Evolutionary conservation across 2,329 filamentous ascomycete species (phyloP), one percentile per base, ranked within the genome.

Genomic region (Talaromyces sp.): DNA sequence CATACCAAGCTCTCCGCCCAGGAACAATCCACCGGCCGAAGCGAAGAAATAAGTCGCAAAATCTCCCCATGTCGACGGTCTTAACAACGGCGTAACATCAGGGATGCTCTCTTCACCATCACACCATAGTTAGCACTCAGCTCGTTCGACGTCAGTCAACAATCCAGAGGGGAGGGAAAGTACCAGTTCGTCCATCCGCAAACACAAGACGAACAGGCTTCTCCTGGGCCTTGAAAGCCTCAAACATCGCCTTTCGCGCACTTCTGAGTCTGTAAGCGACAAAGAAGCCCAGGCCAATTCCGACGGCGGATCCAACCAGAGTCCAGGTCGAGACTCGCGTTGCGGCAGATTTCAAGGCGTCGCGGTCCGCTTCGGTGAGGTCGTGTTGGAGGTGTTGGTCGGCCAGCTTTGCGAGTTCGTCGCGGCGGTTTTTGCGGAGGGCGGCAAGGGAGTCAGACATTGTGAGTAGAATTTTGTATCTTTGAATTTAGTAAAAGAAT

Each of bases 31-130:
- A 14, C 85, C 86, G 0, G 83, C 70, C 0, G 82, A 82, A 54
- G 88, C 86, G 69, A 89, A 83, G 65, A 83, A 82, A 69, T 87
- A 88, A 0, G 87, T 84, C 3, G 84, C 83, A 31, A 86, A 70
- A 66, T 90, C 87, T 14, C 86, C 86, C 56, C 83, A 69, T 0
- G 77, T 77, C 1, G 83, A 84, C 0, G 87, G 87, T 50, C 82
- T 80, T 44, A 89, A 67, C 40, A 85, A 69, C 0, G 80, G 80
- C 0, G 83, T 84, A 39, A 89, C 75, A 67, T 90, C 86, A 0
- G 88, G 87, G 1, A 90, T 76, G 0, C 81, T 69, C 69, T 88
- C 86, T 86, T 55, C 66, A 21, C 73, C n/a, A 16, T 37, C 31
- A 21, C 11, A 35, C n/a, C 28, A 35, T 54, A 5, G 6, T 28